Percentiles rank a stretch among this genome's conserved stretches.
These are phyloP conservation scores for Geoglossum cookeanum DNA, from an alignment of 2,329 filamentous ascomycete species.

Conservation along the genomic window DNA sequence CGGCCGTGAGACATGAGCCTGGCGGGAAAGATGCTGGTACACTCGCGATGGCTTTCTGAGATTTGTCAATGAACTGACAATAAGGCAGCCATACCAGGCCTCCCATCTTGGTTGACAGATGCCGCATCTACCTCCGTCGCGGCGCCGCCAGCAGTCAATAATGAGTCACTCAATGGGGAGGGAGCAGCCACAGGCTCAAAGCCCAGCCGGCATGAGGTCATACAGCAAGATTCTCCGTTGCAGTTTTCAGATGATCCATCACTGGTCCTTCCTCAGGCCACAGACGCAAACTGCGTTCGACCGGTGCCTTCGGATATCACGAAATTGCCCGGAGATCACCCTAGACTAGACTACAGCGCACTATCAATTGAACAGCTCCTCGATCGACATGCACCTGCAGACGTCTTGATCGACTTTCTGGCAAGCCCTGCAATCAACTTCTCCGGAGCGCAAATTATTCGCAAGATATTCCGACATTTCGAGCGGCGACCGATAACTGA, in stretches of 20 bases:
- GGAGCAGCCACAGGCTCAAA: not conserved
- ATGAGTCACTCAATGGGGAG: not conserved
- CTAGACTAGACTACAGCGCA: not conserved
- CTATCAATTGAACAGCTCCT: not conserved
- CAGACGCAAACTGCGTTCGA: not conserved
- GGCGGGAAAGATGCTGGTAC: not conserved
- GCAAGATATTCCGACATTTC: not conserved
- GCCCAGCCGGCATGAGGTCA: not conserved
- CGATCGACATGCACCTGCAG: not conserved
- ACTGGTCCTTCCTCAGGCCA: not conserved
- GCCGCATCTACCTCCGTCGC: not conserved
- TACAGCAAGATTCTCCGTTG: not conserved
- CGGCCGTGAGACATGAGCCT: not conserved
- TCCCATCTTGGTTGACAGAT: constrained; percentile 1
- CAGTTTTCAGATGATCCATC: not conserved
- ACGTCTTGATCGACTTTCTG: not conserved
- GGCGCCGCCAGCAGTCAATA: not conserved
- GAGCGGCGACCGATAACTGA: not conserved
- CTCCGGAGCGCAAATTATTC: not conserved
- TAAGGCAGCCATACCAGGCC: not conserved
- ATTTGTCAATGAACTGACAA: not conserved
- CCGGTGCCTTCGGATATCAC: not conserved
- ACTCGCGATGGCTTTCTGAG: not conserved
- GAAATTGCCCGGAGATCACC: not conserved
- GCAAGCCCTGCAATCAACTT: not conserved